phyloP scores from a whole-genome alignment of 306 rosid genomes.

The Cicer cuneatum region DNA sequence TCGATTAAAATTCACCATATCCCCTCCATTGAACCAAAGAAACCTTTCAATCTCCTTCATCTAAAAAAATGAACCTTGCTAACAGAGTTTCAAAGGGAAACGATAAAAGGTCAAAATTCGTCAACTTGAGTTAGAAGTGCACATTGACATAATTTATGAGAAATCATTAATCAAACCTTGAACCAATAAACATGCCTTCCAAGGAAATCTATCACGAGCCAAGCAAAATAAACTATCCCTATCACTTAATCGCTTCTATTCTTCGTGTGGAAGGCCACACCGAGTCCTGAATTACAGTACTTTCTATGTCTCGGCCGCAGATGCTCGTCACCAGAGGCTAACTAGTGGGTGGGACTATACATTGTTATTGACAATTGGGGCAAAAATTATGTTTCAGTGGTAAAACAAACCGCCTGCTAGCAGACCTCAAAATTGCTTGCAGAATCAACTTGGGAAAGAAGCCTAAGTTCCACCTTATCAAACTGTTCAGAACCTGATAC shows the following conservation, averaged over 20 bases:
- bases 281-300: neutral
- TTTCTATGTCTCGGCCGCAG: neutral
- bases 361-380: neutral
- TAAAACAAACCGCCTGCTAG: conserved; percentile 12
- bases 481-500: conserved; percentile 22
- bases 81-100: neutral
- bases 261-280: neutral
- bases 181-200: neutral
- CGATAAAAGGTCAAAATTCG: neutral
- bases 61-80: neutral
- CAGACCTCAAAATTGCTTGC: conserved; percentile 43
- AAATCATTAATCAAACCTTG: neutral
- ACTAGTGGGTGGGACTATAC: conserved; percentile 7
- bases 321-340: neutral
- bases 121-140: neutral
- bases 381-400: neutral
- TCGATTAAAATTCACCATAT: too few relatives aligned
- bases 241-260: neutral
- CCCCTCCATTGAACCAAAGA: too few relatives aligned
- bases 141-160: neutral
- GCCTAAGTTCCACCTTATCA: neutral
- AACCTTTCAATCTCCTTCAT: neutral
- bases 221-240: neutral
- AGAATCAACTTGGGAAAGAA: conserved; percentile 3
- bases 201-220: too few relatives aligned